Evolutionary conservation across 495 filamentous ascomycete species (phyloP), one percentile per base, ranked within the genome.

Genomic region (Hyaloscypha hepaticicola): DNA sequence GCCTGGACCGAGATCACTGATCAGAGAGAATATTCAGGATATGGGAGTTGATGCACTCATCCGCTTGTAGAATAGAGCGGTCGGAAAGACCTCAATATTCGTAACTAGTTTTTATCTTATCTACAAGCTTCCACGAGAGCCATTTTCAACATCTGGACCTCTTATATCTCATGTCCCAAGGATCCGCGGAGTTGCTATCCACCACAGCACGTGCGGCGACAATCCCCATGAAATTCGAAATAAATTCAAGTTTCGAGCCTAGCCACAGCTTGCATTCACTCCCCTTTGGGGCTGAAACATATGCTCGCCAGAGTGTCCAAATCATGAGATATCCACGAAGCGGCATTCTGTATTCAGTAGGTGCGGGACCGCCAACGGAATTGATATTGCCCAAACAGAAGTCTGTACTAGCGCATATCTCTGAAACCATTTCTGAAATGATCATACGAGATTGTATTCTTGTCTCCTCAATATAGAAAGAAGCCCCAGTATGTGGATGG

Each of bases 371-470:
- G 19, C 51, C 51, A 14, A 25, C 51, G 24, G 51, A 26, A 25
- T 22, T 27, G 24, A 55, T 55, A 25, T 55, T 22, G 51, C 51
- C 51, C 51, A 55, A 25, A 55, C 51, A 55, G 24, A 55, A 55
- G 51, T 25, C 22, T 55, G 51, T 22, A 55, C 51, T 55, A 26
- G 51, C 16, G 51, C 51, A 55, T 24, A 25, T 55, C 21, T 55
- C 51, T 22, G 51, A 55, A 6, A 55, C 22, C 51, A 55, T 21
- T 55, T 55, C 51, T 2, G 51, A 25, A 25, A 55, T 55, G 24
- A 55, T 55, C 14, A 9, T 25, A 27, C 51, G 51, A 55, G 51
- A 55, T 27, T 55, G 51, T 26, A 27, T 5, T 55, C 51, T 22
- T 22, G 51, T 55, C 51, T 55, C 22, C 51, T 55, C 19, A 14